Conservation (phyloP, 139 green algal genomes). For the Bryopsis sp. region DNA sequence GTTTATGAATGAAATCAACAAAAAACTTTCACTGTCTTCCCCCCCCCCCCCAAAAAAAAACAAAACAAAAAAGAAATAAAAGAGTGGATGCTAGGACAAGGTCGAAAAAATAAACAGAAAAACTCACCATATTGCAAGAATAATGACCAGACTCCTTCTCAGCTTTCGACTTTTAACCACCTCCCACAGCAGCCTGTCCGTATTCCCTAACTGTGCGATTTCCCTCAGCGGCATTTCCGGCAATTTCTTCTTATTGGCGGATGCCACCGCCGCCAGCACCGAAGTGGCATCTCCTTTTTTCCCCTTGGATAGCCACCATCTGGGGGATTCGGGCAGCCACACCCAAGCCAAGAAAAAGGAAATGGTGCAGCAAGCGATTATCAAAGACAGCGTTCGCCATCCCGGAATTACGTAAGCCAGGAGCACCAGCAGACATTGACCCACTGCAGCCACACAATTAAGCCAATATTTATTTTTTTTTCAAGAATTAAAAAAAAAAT, state of each 20-base stretch:
- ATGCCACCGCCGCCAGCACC: constrained; percentile 5
- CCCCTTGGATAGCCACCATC: constrained; percentile 10
- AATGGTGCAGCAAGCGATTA: neutral
- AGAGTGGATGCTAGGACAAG: too few relatives aligned
- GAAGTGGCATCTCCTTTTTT: constrained; percentile 8
- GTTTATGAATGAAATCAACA: too few relatives aligned
- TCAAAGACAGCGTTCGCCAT: neutral
- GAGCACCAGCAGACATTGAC: neutral
- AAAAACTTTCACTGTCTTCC: too few relatives aligned
- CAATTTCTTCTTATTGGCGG: constrained; percentile 1
- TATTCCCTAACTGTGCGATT: neutral
- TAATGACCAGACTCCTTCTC: constrained; percentile 1
- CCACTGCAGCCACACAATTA: too few relatives aligned
- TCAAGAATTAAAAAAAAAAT: too few relatives aligned
- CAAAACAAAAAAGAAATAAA: too few relatives aligned
- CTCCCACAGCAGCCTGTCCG: neutral
- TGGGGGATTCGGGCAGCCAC: neutral
- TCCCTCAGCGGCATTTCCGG: constrained; percentile 7
- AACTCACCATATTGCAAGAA: neutral
- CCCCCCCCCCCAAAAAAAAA: too few relatives aligned
- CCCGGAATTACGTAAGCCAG: constrained; percentile 1
- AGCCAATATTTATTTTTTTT: too few relatives aligned
- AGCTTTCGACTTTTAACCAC: neutral
- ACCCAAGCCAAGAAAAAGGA: constrained; percentile 2
- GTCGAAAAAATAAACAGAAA: neutral